phyloP scores from a whole-genome alignment of 768 basidiomycete genomes.

The Tricholoma saponaceum region DNA sequence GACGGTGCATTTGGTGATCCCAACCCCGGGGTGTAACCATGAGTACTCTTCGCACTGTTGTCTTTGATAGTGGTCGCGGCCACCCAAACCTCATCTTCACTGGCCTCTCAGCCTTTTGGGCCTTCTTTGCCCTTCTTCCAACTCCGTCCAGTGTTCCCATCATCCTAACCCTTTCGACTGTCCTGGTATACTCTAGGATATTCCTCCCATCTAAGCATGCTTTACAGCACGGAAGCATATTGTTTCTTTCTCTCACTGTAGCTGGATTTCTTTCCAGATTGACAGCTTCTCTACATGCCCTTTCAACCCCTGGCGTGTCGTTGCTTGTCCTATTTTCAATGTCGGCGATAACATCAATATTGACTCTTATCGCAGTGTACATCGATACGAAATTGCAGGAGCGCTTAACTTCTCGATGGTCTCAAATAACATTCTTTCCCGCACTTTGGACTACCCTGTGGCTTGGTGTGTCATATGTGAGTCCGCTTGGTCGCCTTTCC shows the following conservation, averaged over 20 bases:
- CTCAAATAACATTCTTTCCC: conserved; percentile 58
- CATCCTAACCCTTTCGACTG: conserved; percentile 23
- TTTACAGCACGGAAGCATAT: conserved; percentile 19
- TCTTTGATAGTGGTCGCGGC: conserved; percentile 18
- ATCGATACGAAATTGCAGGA: conserved; percentile 32
- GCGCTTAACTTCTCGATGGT: conserved; percentile 31
- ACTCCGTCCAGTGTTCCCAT: conserved; percentile 21
- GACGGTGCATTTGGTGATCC: not conserved
- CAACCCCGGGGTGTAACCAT: not conserved
- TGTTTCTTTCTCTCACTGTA: conserved; percentile 34
- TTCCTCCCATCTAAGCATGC: conserved; percentile 25
- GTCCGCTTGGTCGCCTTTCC: conserved; percentile 67
- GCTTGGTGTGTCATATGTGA: conserved; percentile 48
- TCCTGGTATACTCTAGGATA: conserved; percentile 34
- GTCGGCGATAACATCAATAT: conserved; percentile 38
- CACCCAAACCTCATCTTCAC: conserved; percentile 25
- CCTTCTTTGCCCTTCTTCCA: conserved; percentile 22
- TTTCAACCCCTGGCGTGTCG: conserved; percentile 50
- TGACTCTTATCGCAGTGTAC: conserved; percentile 38
- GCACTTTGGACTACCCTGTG: conserved; percentile 65
- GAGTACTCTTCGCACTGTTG: conserved; percentile 15
- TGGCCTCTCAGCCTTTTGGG: conserved; percentile 14
- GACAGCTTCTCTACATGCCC: conserved; percentile 44
- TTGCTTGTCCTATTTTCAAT: conserved; percentile 39
- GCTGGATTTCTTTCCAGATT: conserved; percentile 40